Conservation (phyloP, 495 filamentous ascomycete genomes). For the Annulohypoxylon nitens region DNA sequence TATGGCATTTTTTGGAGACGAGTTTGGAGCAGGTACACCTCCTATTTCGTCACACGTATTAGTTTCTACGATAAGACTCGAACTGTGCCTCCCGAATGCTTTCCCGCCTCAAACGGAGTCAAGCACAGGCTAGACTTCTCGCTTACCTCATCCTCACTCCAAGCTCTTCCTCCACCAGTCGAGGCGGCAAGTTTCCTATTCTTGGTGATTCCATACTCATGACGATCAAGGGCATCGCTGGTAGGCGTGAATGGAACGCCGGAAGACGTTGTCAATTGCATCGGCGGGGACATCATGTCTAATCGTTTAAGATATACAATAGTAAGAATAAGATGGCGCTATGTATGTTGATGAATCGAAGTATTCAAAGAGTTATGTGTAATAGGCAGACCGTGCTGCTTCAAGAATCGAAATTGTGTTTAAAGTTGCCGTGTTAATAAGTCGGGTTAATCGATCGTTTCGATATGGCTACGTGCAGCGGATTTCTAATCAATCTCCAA, state of each 20-base stretch:
- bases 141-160: constrained; percentile 82
- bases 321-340: constrained; percentile 30
- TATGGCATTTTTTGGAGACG: constrained; percentile 89
- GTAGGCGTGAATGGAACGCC: constrained; percentile 58
- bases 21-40: constrained; percentile 86
- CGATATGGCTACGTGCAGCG: constrained; percentile 20
- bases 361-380: constrained; percentile 30
- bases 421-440: constrained; percentile 37
- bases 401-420: constrained; percentile 45
- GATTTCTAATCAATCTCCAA: constrained; percentile 24
- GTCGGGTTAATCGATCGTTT: constrained; percentile 23
- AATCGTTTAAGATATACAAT: constrained; percentile 18
- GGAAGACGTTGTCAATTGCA: constrained; percentile 61
- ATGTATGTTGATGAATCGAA: constrained; percentile 46
- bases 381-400: constrained; percentile 49
- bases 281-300: constrained; percentile 60
- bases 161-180: constrained; percentile 78
- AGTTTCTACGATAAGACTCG: constrained; percentile 24
- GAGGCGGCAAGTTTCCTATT: constrained; percentile 71
- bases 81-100: neutral
- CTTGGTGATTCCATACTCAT: constrained; percentile 68
- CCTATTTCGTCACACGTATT: constrained; percentile 61
- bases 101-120: neutral
- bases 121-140: constrained; percentile 15
- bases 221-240: constrained; percentile 64